Evolutionary conservation across 805 yeast species (phyloP).

Genomic region (Sungouiozyma intestinalis): DNA sequence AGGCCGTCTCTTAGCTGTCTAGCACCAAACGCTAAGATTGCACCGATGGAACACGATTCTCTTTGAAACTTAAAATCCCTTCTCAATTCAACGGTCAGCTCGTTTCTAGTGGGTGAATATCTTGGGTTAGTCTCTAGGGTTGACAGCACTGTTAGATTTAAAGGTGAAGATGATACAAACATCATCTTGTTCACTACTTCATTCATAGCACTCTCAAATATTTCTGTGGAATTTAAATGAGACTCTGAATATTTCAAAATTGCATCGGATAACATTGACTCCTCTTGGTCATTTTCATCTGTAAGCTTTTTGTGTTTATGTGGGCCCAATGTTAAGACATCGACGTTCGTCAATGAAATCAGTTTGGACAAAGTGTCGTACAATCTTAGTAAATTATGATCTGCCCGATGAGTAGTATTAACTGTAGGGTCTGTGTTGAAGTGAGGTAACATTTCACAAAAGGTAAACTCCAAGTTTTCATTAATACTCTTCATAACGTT

Average conservation of each 20-base stretch:
- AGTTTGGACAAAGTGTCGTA: constrained; percentile 5
- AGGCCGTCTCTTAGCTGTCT: constrained; percentile 24
- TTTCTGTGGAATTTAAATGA: constrained; percentile 3
- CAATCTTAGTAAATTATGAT: constrained; percentile 7
- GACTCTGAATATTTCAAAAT: neutral
- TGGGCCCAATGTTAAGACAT: constrained; percentile 2
- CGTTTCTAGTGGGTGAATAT: constrained; percentile 17
- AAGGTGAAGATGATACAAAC: constrained; percentile 37
- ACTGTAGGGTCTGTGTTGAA: constrained; percentile 1
- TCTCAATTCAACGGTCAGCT: constrained; percentile 14
- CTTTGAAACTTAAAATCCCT: constrained; percentile 32
- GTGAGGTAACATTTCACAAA: constrained; percentile 26
- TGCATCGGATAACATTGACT: neutral
- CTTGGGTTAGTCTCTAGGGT: constrained; percentile 5
- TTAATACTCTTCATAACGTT: constrained; percentile 31
- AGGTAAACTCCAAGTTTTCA: constrained; percentile 21
- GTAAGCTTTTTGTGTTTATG: neutral
- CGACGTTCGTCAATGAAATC: constrained; percentile 5
- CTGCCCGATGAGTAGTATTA: neutral
- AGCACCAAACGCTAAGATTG: constrained; percentile 42
- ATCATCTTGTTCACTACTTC: constrained; percentile 34
- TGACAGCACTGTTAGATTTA: constrained; percentile 4
- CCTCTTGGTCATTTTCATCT: neutral
- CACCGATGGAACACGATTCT: constrained; percentile 43
- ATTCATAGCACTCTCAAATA: constrained; percentile 30